Evolutionary conservation across 306 rosid species (phyloP).

Genomic region (Erythrophleum fordii): DNA sequence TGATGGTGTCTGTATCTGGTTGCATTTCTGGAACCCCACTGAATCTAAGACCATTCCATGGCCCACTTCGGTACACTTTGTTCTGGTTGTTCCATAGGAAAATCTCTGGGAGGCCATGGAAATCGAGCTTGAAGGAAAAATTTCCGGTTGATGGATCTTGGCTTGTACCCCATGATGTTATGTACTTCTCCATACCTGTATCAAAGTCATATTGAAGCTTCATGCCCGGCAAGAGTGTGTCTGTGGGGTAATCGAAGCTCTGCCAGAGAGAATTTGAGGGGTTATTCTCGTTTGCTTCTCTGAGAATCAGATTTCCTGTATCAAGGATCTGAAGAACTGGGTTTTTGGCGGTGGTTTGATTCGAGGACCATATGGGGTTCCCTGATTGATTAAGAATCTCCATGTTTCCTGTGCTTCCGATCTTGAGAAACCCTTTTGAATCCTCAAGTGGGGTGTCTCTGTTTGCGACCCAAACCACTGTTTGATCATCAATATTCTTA

Average conservation of each 20-base stretch:
- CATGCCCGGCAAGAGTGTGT: slow-evolving; percentile 77
- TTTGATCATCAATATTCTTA: slow-evolving; percentile 37
- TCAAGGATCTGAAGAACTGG: slow-evolving; percentile 65
- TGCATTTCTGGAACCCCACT: slow-evolving; percentile 87
- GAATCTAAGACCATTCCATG: slow-evolving; percentile 80
- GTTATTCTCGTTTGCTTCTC: slow-evolving; percentile 42
- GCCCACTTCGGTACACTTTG: slow-evolving; percentile 66
- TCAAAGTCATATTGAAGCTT: slow-evolving; percentile 67
- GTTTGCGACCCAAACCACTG: slow-evolving; percentile 81
- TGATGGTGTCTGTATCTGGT: slow-evolving; percentile 37
- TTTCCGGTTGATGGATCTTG: slow-evolving; percentile 72
- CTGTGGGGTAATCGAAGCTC: slow-evolving; percentile 73
- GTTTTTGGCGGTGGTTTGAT: slow-evolving; percentile 25
- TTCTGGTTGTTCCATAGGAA: slow-evolving; percentile 42
- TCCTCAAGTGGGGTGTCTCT: slow-evolving; percentile 63
- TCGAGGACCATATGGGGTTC: slow-evolving; percentile 53
- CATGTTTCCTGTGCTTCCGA: slow-evolving; percentile 49
- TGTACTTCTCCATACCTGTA: slow-evolving; percentile 36
- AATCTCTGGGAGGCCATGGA: slow-evolving; percentile 71
- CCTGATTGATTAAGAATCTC: slow-evolving; percentile 40
- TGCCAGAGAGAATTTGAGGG: slow-evolving; percentile 57
- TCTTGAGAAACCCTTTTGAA: slow-evolving; percentile 45
- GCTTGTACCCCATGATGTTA: slow-evolving; percentile 58
- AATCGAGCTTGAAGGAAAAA: slow-evolving; percentile 57
- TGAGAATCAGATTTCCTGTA: slow-evolving; percentile 65